Evolutionary conservation across 2,329 filamentous ascomycete genomes (phyloP), one percentile per base, ranked within the genome.

Genomic region (Scortechinia acanthostroma): DNA sequence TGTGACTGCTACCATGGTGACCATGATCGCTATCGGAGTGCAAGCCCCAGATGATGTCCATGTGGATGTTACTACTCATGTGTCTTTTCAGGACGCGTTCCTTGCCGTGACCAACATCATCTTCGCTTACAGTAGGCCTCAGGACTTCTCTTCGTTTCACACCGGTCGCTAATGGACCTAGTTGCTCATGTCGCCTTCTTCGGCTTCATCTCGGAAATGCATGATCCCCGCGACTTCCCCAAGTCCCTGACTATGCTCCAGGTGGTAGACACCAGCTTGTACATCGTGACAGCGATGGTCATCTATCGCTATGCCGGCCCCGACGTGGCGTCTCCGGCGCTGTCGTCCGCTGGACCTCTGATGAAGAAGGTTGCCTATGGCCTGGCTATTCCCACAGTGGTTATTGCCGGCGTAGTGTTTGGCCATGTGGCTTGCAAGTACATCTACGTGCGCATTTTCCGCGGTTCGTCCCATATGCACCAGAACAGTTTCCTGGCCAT

Each of bases 401-500:
- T 6, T 40, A 13, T 19, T 13, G n/a, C 35, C 6, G 35, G 35
- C 6, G 35, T 40, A 6, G 35, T 40, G 6, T 17, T 40, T 6
- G 35, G 35, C 17, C 35, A 40, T 40, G 35, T 40, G 6, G 35
- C 35, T 6, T 40, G 35, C 35, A 40, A 40, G 20, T 40, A 40
- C 17, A 19, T 40, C 35, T 40, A 40, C 35, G 35, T 40, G 35
- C 35, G 35, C 35, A 40, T 40, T 13, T 40, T 40, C 17, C 35
- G 35, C 17, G 35, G 35, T 6, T 40, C 35, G 6, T 13, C 14
- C 35, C 14, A 40, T 15, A 13, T 40, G 35, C 35, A 40, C 35
- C 10, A 19, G 10, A 13, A 17, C 6, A 40, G 35, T 19, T 40
- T 40, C 20, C 17, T 40, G 35, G 14, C 35, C 14, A 40, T 40